phyloP scores from a whole-genome alignment of 2,329 filamentous ascomycete species.

The Fusarium aywerte region DNA sequence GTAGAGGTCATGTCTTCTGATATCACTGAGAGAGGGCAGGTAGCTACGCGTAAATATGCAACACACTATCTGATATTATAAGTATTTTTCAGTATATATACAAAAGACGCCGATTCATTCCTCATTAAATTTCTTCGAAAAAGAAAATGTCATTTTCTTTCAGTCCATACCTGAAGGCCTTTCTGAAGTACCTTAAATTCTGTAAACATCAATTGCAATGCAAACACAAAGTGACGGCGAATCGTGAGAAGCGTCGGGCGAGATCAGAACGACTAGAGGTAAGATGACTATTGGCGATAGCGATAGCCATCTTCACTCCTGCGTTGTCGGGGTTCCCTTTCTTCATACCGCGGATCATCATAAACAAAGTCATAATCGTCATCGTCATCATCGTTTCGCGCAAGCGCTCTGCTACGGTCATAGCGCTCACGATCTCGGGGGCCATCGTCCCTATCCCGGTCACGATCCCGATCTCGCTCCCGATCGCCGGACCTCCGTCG shows the following conservation, averaged over 20 bases:
- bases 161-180: background rate
- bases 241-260: constrained; percentile 27
- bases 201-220: background rate
- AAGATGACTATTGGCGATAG: constrained; percentile 33
- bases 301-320: constrained; percentile 45
- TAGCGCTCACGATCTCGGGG: constrained; percentile 25
- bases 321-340: constrained; percentile 39
- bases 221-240: background rate
- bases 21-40: no score
- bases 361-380: constrained; percentile 48
- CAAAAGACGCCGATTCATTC: constrained; percentile 24
- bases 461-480: background rate
- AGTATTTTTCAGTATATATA: background rate
- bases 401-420: constrained; percentile 36
- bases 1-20: no score
- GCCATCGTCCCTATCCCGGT: constrained; percentile 21
- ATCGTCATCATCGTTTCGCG: constrained; percentile 41
- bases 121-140: constrained; percentile 23
- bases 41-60: background rate
- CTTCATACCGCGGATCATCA: constrained; percentile 46
- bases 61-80: background rate
- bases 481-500: constrained; percentile 27
- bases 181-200: constrained; percentile 2
- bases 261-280: background rate
- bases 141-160: background rate